Conservation (phyloP, 2,329 filamentous ascomycete species). For the Plectosphaerella plurivora region DNA sequence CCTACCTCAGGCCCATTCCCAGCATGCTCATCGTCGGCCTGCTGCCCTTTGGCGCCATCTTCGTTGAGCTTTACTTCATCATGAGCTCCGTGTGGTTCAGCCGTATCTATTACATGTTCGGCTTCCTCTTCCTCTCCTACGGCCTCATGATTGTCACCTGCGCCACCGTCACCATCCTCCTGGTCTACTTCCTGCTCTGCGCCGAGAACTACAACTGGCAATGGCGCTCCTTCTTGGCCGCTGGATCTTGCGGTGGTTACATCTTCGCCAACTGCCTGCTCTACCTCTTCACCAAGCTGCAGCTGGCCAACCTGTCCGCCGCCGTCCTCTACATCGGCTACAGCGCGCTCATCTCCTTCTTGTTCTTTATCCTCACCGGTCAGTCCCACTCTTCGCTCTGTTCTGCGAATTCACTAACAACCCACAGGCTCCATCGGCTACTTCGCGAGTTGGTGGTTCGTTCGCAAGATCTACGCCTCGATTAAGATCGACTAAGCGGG, state of each 20-base stretch:
- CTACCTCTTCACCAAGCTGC: slow-evolving; percentile 86
- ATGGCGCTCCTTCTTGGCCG: slow-evolving; percentile 90
- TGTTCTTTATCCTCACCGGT: slow-evolving; percentile 95
- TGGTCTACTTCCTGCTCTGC: slow-evolving; percentile 95
- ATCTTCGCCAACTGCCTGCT: slow-evolving; percentile 89
- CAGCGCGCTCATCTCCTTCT: slow-evolving; percentile 79
- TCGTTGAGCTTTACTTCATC: slow-evolving; percentile 98
- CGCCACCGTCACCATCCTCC: slow-evolving; percentile 84
- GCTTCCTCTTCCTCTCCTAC: slow-evolving; percentile 96
- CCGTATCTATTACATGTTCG: slow-evolving; percentile 99
- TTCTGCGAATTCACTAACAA: not conserved
- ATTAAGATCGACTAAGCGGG: slow-evolving; percentile 84
- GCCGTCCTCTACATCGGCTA: slow-evolving; percentile 93
- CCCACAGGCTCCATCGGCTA: slow-evolving; percentile 84
- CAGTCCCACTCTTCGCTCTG: slow-evolving; percentile 32
- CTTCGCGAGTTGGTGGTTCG: slow-evolving; percentile 91
- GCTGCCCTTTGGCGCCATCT: slow-evolving; percentile 92
- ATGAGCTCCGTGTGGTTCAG: slow-evolving; percentile 99
- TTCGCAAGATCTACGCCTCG: slow-evolving; percentile 90
- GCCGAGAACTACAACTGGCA: slow-evolving; percentile 99
- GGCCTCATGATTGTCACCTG: slow-evolving; percentile 95
- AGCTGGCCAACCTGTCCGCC: slow-evolving; percentile 77
- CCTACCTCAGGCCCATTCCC: slow-evolving; percentile 81
- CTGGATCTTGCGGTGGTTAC: slow-evolving; percentile 84
- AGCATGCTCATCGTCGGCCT: slow-evolving; percentile 91